Evolutionary conservation across 1,284 basidiomycete species (phyloP).

Genomic region (Sanghuangporus sanghuang): DNA sequence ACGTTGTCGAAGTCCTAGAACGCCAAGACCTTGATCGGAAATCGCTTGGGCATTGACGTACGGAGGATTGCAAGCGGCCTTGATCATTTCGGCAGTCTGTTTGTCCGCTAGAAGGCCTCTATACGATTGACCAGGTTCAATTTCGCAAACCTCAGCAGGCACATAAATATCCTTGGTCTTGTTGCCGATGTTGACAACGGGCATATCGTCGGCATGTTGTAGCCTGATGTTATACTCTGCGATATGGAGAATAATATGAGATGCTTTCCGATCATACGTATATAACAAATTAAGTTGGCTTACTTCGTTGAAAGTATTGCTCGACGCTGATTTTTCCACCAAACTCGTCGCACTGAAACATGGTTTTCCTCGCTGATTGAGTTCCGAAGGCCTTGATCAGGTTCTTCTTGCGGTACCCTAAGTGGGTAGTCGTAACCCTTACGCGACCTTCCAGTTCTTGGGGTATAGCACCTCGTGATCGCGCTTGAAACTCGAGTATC

Average conservation of each 20-base stretch:
- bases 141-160: slow-evolving; percentile 67
- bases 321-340: slow-evolving; percentile 51
- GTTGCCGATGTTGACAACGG: slow-evolving; percentile 53
- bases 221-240: slow-evolving; percentile 56
- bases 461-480: slow-evolving; percentile 42
- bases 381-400: slow-evolving; percentile 41
- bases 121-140: slow-evolving; percentile 50
- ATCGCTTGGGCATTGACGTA: slow-evolving; percentile 32
- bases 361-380: slow-evolving; percentile 40
- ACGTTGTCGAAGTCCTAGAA: slow-evolving; percentile 35
- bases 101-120: slow-evolving; percentile 46
- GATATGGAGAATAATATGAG: neutral
- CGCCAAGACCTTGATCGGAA: slow-evolving; percentile 46
- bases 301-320: slow-evolving; percentile 57
- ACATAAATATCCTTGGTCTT: slow-evolving; percentile 40
- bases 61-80: slow-evolving; percentile 9
- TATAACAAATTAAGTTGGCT: slow-evolving; percentile 18
- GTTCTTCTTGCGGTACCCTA: slow-evolving; percentile 48
- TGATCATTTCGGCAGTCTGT: slow-evolving; percentile 16
- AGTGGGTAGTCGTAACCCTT: slow-evolving; percentile 51
- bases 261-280: neutral
- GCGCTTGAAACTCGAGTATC: slow-evolving; percentile 40
- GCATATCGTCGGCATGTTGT: slow-evolving; percentile 44
- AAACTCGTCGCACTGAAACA: slow-evolving; percentile 51
- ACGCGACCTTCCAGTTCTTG: slow-evolving; percentile 44